Evolutionary conservation across 2,329 filamentous ascomycete species (phyloP), one percentile per base, ranked within the genome.

Genomic region (Cercospora berteroae): DNA sequence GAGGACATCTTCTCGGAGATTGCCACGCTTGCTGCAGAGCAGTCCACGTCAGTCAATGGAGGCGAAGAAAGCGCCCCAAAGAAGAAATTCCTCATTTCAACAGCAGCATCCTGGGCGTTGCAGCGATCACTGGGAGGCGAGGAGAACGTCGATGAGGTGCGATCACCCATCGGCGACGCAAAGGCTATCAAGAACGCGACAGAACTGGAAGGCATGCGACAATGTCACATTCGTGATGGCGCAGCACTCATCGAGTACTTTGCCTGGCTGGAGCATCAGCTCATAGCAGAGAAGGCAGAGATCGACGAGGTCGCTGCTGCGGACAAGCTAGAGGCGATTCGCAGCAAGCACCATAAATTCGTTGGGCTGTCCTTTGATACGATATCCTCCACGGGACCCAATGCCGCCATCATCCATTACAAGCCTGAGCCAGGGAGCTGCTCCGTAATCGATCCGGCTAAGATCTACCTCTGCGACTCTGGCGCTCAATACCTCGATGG

Each of bases 401-500:
- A 95, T 78, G 95, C 93, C 66, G 95, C 95, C 5, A 87, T 99
- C 12, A 99, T 99, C 66, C 95, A 99, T 78, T 99, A 99, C 83
- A 91, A 90, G 73, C 94, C 95, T 0, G 92, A 97, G 76, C 88
- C 86, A 64, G 93, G 91, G 20, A 90, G 85, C 70, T 98, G 94
- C 80, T 87, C 93, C 8, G 82, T 87, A 29, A 93, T 99, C 73
- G 93, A 99, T 72, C 92, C 93, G 0, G 88, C 88, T 6, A 89
- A 89, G 13, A 88, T 99, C 67, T 99, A 99, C 76, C 87, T 99
- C 2, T 99, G 95, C 78, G 95, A 99, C 79, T 98, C 95, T 23
- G 95, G 95, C 23, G 95, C 92, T n/a, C 95, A 99, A 79, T 99
- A 94, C 75, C 84, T 91, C 2, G 95, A 99, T 78, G 95, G 95